Base-by-base conservation (phyloP, 2,329 filamentous ascomycete genomes). In the Fusarium circinatum region DNA sequence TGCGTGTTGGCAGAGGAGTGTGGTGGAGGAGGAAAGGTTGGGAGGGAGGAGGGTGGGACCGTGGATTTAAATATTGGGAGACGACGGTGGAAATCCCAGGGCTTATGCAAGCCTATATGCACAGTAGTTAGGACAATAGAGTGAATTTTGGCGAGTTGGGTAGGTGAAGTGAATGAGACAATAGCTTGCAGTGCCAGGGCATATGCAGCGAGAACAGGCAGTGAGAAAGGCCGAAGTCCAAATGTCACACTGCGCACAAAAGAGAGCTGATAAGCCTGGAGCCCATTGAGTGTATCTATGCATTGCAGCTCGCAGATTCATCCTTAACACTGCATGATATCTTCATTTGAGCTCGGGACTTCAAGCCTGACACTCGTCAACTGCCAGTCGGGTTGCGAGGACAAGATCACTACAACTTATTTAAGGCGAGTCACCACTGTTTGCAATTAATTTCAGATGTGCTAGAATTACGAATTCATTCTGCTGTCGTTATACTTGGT, bases 11-110 rank as follows among this genome's bases (percentile, higher is more conserved):
- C 4, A 55, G 42, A 55, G 22, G 47, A 70, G 42, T 49, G 42
- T 55, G 56, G 52, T 47, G 69, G 52, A 24, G 55, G 61, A 62
- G 62, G 30, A 71, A 74, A 67, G 42, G 18, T 71, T 64, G 26
- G 42, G 20, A 45, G 42, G 45, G 47, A 49, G 51, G 26, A 28
- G 22, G 30, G 51, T 45, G 28, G 58, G 34, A 13, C n/a, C 24
- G 8, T 38, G 24, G 38, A 20, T 58, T 71, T 74, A 63, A 51
- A 32, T 32, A 12, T 51, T 58, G 55, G 49, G 15, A 11, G 34
- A 5, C 24, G 13, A 13, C 32, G 8, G 55, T 24, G 20, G 8
- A n/a, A 38, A 44, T n/a, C 15, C 32, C 57, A 60, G 28, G 52
- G 28, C 48, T 39, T 38, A 15, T n/a, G 17, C 18, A 24, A 54